phyloP scores from a whole-genome alignment of 2,329 filamentous ascomycete species.

The Capronia americana region DNA sequence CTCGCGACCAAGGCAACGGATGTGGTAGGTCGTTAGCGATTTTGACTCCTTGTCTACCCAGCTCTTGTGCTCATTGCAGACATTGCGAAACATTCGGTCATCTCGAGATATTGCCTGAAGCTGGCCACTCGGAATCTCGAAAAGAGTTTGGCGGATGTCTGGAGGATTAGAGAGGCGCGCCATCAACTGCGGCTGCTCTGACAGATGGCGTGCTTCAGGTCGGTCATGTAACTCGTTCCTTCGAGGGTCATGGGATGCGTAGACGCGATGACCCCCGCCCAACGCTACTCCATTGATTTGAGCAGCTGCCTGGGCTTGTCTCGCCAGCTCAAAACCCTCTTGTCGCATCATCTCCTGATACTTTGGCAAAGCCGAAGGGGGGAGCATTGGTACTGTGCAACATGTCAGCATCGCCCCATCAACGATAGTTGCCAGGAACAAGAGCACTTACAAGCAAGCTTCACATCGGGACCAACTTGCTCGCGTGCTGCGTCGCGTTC shows the following conservation, averaged over 20 bases:
- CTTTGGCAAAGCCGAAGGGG: conserved; percentile 15
- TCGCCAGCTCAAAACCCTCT: conserved; percentile 6
- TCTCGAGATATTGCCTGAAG: background rate
- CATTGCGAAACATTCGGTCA: background rate
- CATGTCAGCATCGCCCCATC: background rate
- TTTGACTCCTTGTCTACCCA: conserved; percentile 1
- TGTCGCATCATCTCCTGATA: conserved; percentile 21
- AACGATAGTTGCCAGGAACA: background rate
- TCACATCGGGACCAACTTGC: background rate
- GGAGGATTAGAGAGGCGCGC: background rate
- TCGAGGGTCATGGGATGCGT: background rate
- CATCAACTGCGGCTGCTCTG: background rate
- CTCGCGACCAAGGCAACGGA: conserved; percentile 11
- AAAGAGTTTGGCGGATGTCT: background rate
- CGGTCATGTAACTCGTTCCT: background rate
- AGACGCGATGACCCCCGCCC: conserved; percentile 11
- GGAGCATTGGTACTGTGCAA: conserved; percentile 22
- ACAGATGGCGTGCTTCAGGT: background rate
- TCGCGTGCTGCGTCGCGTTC: conserved; percentile 23
- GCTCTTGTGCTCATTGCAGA: background rate
- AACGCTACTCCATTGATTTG: conserved; percentile 10
- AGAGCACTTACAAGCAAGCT: conserved; percentile 18
- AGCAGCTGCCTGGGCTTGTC: background rate
- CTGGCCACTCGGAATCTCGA: background rate
- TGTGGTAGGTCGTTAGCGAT: background rate